Evolutionary conservation across 371 early-diverging fungal genomes (phyloP).

Genomic region (Circinella umbellata): DNA sequence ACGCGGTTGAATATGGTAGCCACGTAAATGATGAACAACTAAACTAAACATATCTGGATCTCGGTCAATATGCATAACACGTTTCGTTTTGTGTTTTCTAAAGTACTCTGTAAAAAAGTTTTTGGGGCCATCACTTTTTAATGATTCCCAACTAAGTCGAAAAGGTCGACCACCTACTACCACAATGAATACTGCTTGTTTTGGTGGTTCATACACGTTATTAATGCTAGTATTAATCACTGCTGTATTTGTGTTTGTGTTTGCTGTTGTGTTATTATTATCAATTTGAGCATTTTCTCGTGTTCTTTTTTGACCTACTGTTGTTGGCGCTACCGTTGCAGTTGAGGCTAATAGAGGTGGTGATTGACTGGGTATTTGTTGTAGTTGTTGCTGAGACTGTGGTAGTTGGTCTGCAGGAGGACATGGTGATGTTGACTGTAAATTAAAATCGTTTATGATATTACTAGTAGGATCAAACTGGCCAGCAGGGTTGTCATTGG

Average conservation of each 20-base stretch:
- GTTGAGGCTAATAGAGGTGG: not conserved
- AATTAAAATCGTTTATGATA: too few species aligned
- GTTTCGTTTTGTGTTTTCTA: constrained; percentile 32
- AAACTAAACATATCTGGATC: constrained; percentile 61
- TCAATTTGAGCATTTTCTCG: not conserved
- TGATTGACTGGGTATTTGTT: not conserved
- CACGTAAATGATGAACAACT: constrained; percentile 64
- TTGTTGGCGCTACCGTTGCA: constrained; percentile 2
- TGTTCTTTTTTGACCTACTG: constrained; percentile 12
- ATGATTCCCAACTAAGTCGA: constrained; percentile 49
- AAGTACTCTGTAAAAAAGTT: constrained; percentile 52
- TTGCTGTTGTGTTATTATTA: not conserved
- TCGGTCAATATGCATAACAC: constrained; percentile 59
- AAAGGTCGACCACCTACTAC: constrained; percentile 51
- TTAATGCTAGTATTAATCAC: too few species aligned
- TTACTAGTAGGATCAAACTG: constrained; percentile 1
- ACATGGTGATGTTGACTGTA: too few species aligned
- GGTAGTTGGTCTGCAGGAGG: too few species aligned
- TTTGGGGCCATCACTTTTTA: constrained; percentile 55
- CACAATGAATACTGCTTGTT: constrained; percentile 43
- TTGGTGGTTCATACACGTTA: constrained; percentile 23
- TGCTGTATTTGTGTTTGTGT: too few species aligned
- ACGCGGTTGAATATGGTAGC: constrained; percentile 57
- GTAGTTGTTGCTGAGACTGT: too few species aligned
- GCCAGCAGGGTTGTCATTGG: constrained; percentile 8